Evolutionary conservation across 768 basidiomycete genomes (phyloP).

Genomic region (Trametes gibbosa): DNA sequence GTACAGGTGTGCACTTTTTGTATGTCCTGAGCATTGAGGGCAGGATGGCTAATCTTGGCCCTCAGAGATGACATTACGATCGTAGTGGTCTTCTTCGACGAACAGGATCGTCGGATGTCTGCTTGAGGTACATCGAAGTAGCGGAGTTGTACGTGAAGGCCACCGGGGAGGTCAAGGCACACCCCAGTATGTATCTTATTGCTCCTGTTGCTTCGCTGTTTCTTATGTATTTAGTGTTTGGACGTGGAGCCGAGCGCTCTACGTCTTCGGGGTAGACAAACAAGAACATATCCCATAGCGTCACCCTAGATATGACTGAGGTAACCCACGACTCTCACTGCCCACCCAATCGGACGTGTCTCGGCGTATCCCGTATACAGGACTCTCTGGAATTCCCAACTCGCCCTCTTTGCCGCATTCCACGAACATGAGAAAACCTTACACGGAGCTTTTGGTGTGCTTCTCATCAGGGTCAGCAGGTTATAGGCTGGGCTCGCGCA

Average conservation of each 20-base stretch:
- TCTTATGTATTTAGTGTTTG: not conserved
- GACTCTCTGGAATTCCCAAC: not conserved
- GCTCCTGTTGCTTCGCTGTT: too few relatives aligned
- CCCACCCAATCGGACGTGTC: not conserved
- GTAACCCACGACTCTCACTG: not conserved
- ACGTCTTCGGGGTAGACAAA: not conserved
- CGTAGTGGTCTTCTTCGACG: constrained; percentile 24
- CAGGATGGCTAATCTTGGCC: not conserved
- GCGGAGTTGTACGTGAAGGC: not conserved
- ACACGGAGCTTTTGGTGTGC: constrained; percentile 4
- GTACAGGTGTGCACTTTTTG: constrained; percentile 35
- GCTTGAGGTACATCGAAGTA: not conserved
- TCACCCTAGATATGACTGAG: not conserved
- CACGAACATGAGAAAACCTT: constrained; percentile 12
- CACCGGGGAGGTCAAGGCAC: not conserved
- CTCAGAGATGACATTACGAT: constrained; percentile 36
- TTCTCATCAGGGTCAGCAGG: constrained; percentile 15
- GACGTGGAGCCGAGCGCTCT: not conserved
- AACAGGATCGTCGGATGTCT: constrained; percentile 5
- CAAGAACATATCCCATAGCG: not conserved
- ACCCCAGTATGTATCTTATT: not conserved
- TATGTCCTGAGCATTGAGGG: not conserved
- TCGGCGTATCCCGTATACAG: not conserved
- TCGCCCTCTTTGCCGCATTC: not conserved
- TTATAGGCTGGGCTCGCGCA: not conserved